Base-by-base conservation (phyloP, 1,284 basidiomycete genomes). In the Tilletia horrida region DNA sequence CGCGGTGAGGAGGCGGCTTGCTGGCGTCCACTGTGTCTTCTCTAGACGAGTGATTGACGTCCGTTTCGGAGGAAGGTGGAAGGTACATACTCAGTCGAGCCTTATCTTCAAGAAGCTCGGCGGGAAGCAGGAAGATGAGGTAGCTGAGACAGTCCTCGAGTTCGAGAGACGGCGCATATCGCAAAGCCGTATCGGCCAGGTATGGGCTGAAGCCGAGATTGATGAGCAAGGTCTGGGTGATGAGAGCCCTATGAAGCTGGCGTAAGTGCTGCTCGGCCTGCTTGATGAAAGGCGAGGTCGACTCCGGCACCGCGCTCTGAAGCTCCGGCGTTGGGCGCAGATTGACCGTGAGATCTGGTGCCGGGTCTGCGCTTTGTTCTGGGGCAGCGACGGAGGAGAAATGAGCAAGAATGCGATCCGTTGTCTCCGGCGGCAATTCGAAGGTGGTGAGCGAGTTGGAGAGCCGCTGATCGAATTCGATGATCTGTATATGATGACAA, bases 401-500 rank as follows among this genome's bases (percentile, higher is more conserved):
- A 52, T 55, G 27, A n/a, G 62, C 57, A 3, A 72, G 65, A 21
- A 76, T 69, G 59, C 68, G 59, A 31, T 71, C 63, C 0, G 70
- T 66, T 1, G 67, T 59, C 62, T 63, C 55, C 13, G 71, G 11
- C 74, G 92, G 89, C 61, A 94, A 77, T 65, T 89, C 87, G 29
- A 96, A 83, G 48, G 81, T 84, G 11, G 88, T 86, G 63, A 92
- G 85, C 0, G 87, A 86, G 69, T 86, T 88, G 0, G 93, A 86
- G 68, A 88, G 86, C 27, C 92, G 87, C 67, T 89, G 87, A 66
- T 98, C 95, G 71, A 87, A 88, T 70, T 95, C 92, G 69, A 97
- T 88, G 18, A 86, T 84, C 93, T 95, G 71, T 25, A 18, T 8
- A 2, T 9, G 16, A 43, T 11, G 45, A 0, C n/a, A n/a, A 0